These are phyloP conservation scores for Cyclotella atomus DNA, from an alignment of 108 stramenopile genomes.

Conservation along the genomic window DNA sequence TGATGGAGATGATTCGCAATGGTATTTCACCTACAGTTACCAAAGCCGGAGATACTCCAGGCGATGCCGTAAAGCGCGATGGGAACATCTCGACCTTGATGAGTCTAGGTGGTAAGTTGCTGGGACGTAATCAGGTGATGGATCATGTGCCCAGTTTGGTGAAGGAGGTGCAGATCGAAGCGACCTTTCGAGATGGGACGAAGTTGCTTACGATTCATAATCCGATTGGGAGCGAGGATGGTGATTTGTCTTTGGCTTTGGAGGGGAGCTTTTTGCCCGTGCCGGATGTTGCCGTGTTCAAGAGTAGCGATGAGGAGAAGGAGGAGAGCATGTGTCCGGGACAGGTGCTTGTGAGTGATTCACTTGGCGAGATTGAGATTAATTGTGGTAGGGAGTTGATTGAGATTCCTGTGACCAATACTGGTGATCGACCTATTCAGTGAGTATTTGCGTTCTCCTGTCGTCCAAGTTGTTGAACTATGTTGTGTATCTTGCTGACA, in stretches of 20 bases:
- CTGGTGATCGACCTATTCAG: slow-evolving; percentile 96
- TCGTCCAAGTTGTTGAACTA: neutral
- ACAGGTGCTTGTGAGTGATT: slow-evolving; percentile 53
- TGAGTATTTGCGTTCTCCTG: slow-evolving; percentile 81
- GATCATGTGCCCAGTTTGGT: slow-evolving; percentile 85
- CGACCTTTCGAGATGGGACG: slow-evolving; percentile 98
- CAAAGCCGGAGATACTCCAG: neutral
- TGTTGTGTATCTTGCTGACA: too few species aligned
- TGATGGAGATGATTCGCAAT: slow-evolving; percentile 94
- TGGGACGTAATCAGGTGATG: slow-evolving; percentile 89
- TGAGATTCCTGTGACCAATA: slow-evolving; percentile 92
- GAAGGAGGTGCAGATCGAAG: slow-evolving; percentile 96
- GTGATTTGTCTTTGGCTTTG: slow-evolving; percentile 88
- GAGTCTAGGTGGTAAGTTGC: slow-evolving; percentile 76
- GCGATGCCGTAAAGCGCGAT: slow-evolving; percentile 12
- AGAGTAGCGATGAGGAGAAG: neutral
- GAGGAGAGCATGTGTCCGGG: slow-evolving; percentile 39
- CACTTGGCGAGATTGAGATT: slow-evolving; percentile 68
- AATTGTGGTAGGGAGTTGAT: slow-evolving; percentile 56
- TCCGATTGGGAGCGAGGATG: slow-evolving; percentile 79
- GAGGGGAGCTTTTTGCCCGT: slow-evolving; percentile 91
- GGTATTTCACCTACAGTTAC: slow-evolving; percentile 48
- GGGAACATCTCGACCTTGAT: slow-evolving; percentile 89
- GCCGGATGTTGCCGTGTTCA: slow-evolving; percentile 74
- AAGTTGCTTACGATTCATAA: slow-evolving; percentile 95